Percentiles rank a stretch among this genome's conserved stretches.
Evolutionary conservation across 2,329 filamentous ascomycete species (phyloP).

Genomic region (Trichoderma asperellum): DNA sequence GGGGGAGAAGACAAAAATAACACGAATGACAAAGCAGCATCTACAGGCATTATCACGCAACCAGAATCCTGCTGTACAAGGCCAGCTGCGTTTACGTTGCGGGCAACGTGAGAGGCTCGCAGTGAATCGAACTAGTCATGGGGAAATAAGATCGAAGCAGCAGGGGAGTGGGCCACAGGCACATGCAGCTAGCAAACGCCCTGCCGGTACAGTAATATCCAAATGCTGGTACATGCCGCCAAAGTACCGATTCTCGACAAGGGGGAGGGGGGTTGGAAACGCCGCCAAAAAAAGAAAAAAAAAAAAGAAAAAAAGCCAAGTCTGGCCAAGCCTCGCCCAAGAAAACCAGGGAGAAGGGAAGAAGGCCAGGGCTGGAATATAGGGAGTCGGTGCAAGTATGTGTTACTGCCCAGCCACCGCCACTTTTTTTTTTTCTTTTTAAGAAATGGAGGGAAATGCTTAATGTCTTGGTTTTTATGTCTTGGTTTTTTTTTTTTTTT

Average conservation of each 20-base stretch:
- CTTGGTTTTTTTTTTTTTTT: not conserved
- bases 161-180: too few relatives aligned
- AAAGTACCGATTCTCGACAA: conserved; percentile 10
- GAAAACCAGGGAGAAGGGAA: not conserved
- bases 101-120: not conserved
- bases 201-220: conserved; percentile 21
- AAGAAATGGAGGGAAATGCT: not conserved
- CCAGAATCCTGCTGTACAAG: not conserved
- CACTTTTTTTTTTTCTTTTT: not conserved
- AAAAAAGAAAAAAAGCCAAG: not conserved
- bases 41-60: not conserved
- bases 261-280: not conserved
- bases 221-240: not conserved
- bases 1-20: not conserved
- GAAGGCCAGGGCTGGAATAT: not conserved
- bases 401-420: not conserved
- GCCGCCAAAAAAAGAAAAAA: not conserved
- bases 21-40: too few relatives aligned
- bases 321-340: not conserved
- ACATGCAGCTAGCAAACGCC: not conserved
- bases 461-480: not conserved
- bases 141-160: not conserved
- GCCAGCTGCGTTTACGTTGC: too few relatives aligned
- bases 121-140: not conserved
- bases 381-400: not conserved